Evolutionary conservation across 306 rosid species (phyloP).

Genomic region (Prunus mira): DNA sequence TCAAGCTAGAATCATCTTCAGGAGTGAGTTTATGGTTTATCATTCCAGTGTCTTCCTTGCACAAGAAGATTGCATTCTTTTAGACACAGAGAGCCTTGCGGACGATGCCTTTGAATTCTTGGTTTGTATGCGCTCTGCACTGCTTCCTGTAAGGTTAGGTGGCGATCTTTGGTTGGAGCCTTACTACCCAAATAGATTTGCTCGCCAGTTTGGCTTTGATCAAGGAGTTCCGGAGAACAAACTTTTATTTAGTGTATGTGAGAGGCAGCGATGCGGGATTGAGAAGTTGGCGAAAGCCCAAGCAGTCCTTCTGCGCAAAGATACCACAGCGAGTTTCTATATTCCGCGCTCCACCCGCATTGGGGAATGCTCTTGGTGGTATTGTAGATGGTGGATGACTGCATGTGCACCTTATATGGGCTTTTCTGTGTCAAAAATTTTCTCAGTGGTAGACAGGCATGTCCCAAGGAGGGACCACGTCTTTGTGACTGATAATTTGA

Average conservation of each 20-base stretch:
- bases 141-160: no score
- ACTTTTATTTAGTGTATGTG: not conserved
- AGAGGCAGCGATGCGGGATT: not conserved
- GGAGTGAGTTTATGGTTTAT: not conserved
- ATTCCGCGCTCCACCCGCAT: not conserved
- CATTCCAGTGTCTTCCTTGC: not conserved
- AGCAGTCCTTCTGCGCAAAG: not conserved
- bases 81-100: no score
- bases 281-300: not conserved
- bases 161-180: no score
- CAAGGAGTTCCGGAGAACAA: not conserved
- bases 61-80: no score
- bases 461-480: no score
- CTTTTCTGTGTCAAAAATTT: no score
- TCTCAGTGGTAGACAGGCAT: no score
- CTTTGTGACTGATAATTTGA: no score
- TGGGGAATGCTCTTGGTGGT: not conserved
- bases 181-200: no score
- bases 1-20: not conserved
- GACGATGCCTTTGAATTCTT: no score
- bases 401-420: no score
- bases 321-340: fast-evolving
- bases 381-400: not conserved
- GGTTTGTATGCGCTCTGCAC: no score
- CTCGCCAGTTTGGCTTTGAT: not conserved